Conservation (phyloP, 768 basidiomycete species). For the Trametes villosa region DNA sequence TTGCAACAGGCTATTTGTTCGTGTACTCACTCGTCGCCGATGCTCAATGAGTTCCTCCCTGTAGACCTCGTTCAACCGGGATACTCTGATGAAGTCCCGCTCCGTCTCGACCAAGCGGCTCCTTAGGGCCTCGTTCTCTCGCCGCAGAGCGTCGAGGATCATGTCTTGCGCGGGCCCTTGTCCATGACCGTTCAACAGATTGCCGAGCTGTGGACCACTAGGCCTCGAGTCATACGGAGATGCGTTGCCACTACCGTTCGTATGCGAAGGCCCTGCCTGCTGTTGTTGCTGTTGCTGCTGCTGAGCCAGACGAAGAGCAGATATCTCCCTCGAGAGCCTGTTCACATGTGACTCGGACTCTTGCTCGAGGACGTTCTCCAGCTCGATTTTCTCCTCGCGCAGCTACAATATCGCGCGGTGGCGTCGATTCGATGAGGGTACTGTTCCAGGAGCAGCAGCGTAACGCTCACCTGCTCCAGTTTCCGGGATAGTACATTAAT, state of each 20-base stretch:
- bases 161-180: conserved; percentile 49
- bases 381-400: conserved; percentile 80
- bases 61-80: conserved; percentile 80
- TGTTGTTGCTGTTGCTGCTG: conserved; percentile 53
- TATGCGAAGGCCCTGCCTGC: conserved; percentile 45
- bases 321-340: conserved; percentile 69
- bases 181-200: conserved; percentile 19
- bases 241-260: conserved; percentile 31
- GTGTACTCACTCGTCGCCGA: conserved; percentile 65
- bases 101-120: conserved; percentile 73
- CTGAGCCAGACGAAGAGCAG: conserved; percentile 63
- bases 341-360: conserved; percentile 89
- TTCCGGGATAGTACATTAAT: conserved; percentile 83
- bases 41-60: conserved; percentile 84
- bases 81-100: conserved; percentile 73
- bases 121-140: conserved; percentile 80
- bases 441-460: neutral
- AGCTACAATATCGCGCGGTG: conserved; percentile 49
- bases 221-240: conserved; percentile 28
- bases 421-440: neutral
- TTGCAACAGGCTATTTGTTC: no score
- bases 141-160: conserved; percentile 74
- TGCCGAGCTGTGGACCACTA: conserved; percentile 2
- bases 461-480: conserved; percentile 68
- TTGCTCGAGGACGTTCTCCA: conserved; percentile 83